Percentiles rank a stretch among this genome's conserved stretches.
Conservation (phyloP, 192 early-diverging fungal species). For the Umbelopsis isabellina region DNA sequence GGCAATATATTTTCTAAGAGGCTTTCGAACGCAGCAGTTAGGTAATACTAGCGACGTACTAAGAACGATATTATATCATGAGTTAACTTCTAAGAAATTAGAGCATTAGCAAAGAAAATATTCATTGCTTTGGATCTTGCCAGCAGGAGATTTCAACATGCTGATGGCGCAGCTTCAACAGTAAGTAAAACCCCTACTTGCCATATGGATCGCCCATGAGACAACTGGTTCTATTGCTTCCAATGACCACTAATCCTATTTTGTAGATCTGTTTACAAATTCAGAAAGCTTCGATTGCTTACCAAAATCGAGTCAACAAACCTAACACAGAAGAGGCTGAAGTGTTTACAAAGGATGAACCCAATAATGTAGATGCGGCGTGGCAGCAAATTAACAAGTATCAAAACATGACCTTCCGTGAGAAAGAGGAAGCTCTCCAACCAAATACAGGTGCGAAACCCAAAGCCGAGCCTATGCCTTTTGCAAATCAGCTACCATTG, state of each 20-base stretch:
- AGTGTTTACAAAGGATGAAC: background rate
- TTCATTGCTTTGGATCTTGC: background rate
- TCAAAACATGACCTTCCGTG: slow-evolving; percentile 29
- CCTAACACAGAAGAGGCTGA: background rate
- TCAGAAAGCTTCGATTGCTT: background rate
- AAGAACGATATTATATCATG: background rate
- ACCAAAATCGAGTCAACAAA: background rate
- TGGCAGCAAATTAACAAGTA: slow-evolving; percentile 28
- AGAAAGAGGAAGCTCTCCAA: slow-evolving; percentile 28
- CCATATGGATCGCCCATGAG: background rate
- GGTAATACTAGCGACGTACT: background rate
- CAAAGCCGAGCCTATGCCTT: background rate
- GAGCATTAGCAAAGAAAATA: background rate
- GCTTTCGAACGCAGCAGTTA: background rate
- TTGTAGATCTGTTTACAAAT: background rate
- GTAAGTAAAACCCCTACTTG: background rate
- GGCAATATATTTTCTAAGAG: background rate
- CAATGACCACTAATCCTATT: background rate
- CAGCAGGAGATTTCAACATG: background rate
- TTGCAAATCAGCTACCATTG: background rate
- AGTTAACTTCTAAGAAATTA: background rate
- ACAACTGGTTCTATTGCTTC: too few relatives aligned
- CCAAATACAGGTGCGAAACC: background rate
- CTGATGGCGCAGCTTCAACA: background rate
- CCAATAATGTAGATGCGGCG: slow-evolving; percentile 16